These are phyloP conservation scores for Pisolithus tinctorius DNA, from an alignment of 768 basidiomycete genomes.

Conservation along the genomic window DNA sequence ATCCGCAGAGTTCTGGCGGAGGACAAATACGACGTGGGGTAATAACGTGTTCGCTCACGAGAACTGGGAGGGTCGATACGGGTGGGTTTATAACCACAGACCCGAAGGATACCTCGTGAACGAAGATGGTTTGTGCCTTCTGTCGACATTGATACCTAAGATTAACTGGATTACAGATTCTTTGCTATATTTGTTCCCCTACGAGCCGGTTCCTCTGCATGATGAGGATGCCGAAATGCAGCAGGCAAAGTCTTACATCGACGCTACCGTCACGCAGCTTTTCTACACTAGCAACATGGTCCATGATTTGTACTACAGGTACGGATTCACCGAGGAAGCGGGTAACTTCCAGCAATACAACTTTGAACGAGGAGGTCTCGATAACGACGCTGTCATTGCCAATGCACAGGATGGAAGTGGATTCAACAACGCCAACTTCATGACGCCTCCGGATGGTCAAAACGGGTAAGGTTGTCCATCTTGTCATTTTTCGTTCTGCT, in stretches of 20 bases:
- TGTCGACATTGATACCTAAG: background rate
- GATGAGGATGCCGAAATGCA: constrained; percentile 45
- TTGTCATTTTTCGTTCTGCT: background rate
- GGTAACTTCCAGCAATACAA: constrained; percentile 99
- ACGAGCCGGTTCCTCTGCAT: constrained; percentile 59
- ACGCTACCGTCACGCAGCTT: constrained; percentile 79
- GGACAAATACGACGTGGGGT: constrained; percentile 79
- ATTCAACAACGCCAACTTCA: constrained; percentile 89
- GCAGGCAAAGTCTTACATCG: constrained; percentile 79
- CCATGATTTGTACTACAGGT: constrained; percentile 80
- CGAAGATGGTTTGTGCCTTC: background rate
- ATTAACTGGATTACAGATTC: background rate
- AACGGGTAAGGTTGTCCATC: constrained; percentile 44
- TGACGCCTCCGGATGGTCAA: constrained; percentile 78
- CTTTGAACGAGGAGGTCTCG: constrained; percentile 83
- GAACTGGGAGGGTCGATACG: constrained; percentile 75
- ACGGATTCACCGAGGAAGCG: constrained; percentile 85
- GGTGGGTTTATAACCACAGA: constrained; percentile 68
- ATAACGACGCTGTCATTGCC: constrained; percentile 85
- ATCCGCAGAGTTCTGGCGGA: constrained; percentile 39
- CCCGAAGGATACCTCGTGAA: constrained; percentile 42
- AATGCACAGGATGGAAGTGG: constrained; percentile 96
- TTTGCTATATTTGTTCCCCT: constrained; percentile 61
- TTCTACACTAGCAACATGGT: constrained; percentile 83
- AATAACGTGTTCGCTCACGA: constrained; percentile 95